Conservation (phyloP, 2,329 filamentous ascomycete genomes). For the Phaeomoniella chlamydospora region DNA sequence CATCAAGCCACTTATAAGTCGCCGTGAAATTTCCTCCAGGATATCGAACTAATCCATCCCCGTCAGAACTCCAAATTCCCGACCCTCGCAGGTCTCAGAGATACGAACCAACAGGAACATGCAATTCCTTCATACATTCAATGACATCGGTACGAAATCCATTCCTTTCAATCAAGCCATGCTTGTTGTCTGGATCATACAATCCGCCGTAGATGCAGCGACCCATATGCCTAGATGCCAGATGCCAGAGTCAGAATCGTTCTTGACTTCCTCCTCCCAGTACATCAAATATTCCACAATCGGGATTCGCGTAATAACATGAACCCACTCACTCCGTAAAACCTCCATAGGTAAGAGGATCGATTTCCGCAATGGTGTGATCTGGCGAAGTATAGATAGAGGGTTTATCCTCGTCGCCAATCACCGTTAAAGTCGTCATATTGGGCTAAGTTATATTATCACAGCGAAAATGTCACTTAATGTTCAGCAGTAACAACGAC, state of each 20-base stretch:
- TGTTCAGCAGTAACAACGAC: no score
- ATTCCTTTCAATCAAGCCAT: conserved; percentile 49
- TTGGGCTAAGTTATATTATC: no score
- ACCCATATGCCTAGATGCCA: conserved; percentile 59
- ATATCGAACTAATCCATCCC: conserved; percentile 52
- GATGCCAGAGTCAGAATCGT: conserved; percentile 8
- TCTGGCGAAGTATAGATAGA: background rate
- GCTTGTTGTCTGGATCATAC: conserved; percentile 56
- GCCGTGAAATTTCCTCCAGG: conserved; percentile 75
- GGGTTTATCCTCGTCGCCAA: background rate
- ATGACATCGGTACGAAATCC: conserved; percentile 73
- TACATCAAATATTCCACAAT: background rate
- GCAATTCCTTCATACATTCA: conserved; percentile 55
- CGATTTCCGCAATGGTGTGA: conserved; percentile 50
- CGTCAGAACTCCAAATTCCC: no score
- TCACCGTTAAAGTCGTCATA: background rate
- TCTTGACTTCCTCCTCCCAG: conserved; percentile 1
- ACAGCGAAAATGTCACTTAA: no score
- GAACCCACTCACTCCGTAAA: conserved; percentile 56
- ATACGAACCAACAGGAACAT: conserved; percentile 48
- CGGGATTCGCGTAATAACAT: background rate
- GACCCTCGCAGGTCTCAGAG: no score
- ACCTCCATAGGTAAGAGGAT: conserved; percentile 69
- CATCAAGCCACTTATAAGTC: conserved; percentile 76
- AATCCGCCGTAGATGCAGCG: conserved; percentile 79